Base-by-base conservation (phyloP, 345 rosid genomes). In the Leavenworthia alabamica region DNA sequence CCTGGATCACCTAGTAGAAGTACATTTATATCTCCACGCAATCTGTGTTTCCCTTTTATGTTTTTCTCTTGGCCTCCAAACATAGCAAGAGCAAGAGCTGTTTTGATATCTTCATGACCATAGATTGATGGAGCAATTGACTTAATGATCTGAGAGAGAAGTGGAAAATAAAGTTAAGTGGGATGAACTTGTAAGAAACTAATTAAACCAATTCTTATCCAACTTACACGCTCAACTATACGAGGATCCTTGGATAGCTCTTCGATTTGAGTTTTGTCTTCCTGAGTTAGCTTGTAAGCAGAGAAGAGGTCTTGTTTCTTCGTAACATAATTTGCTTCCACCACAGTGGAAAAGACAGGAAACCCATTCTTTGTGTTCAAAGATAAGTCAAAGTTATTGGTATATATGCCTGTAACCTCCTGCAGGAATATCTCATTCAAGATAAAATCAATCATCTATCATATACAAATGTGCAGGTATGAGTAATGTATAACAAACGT, bases 31-130 rank as follows among this genome's bases (percentile, higher is more conserved):
- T 93, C 99, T 39, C 99, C 97, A 60, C 97, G 83, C 44, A 87
- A 73, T 54, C 96, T 56, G 65, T 93, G 99, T 69, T 89, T 93
- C 66, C 99, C 97, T 81, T 80, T 73, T 59, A 87, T 95, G 52
- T 85, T 89, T 66, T 93, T 89, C 82, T 93, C 97, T 68, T 93
- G 99, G 39, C 97, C 99, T 70, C 97, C 99, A 68, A 93, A 93
- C 96, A 87, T 93, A 10, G 97, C 94, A 64, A 93, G 94, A 31
- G 99, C 79, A 40, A 93, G 61, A 40, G 96, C 99, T 35, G 97
- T 89, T 82, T 89, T 93, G 62, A 93, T 89, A 80, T 85, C 97
- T 28, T 87, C 99, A n/a, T 89, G 99, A 48, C 99, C 97, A 74
- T 93, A 89, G 45, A 93, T 93, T 32, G 99, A 93, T 5, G 97